Base-by-base conservation (phyloP, 2,329 filamentous ascomycete genomes). In the Arthrinium puccinioides region DNA sequence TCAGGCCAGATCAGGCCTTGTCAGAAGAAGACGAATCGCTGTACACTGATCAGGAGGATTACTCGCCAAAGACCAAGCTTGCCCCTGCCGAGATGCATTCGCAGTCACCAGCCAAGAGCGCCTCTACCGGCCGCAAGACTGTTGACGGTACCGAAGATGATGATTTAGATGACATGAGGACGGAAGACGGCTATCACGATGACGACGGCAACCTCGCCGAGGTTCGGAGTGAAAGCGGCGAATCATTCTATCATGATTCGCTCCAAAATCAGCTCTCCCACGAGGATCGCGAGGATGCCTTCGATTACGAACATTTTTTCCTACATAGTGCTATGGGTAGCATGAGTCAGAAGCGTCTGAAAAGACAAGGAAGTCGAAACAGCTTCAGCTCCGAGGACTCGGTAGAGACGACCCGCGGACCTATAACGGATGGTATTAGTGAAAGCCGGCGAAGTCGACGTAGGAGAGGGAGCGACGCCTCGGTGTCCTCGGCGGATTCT, bases 281-380 rank as follows among this genome's bases (percentile, higher is more conserved):
- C 52, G 90, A 97, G 62, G 88, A 96, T 57, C 84, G 90, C 15
- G 82, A 89, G 47, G 90, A 97, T 59, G 89, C 89, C 1, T 97
- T 97, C 53, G 90, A 97, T 57, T 97, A 97, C 45, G 86, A 95
- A 58, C 82, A 94, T 55, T 96, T 96, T 63, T 95, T 95, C 59
- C 70, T 96, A 11, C 88, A 96, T 58, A 94, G 87, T 48, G 87
- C 88, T 9, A 82, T 96, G 74, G 88, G 87, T 6, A 87, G 74
- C 3, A 81, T 87, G 53, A 79, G 74, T 47, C 66, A 71, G 40
- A 65, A 67, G 42, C 62, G 66, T n/a, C 59, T 72, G 40, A 57
- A 63, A 25, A 57, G 64, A 26, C 60, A 67, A 39, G 59, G 52
- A 6, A 77, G 76, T 47, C 59, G 55, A 28, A 66, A 63, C 34